Evolutionary conservation across 1,284 basidiomycete genomes (phyloP).

Genomic region (Fistulinella staudtii): DNA sequence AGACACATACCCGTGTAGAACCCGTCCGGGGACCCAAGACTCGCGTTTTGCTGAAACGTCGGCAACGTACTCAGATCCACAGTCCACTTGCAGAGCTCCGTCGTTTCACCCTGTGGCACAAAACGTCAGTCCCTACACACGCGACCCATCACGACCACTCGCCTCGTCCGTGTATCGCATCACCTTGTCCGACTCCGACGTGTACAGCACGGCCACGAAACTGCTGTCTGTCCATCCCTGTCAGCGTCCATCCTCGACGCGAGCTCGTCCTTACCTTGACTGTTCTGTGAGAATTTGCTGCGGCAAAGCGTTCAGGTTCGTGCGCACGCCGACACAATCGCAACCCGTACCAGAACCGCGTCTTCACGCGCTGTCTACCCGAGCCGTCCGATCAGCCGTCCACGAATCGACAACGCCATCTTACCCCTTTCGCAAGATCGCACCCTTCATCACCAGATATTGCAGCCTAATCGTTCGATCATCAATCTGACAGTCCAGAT

Average conservation of each 20-base stretch:
- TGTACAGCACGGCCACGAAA: slow-evolving; percentile 75
- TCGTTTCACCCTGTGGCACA: slow-evolving; percentile 52
- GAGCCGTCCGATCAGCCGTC: slow-evolving; percentile 20
- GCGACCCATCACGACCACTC: slow-evolving; percentile 12
- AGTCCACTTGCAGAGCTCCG: slow-evolving; percentile 80
- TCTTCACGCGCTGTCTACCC: slow-evolving; percentile 66
- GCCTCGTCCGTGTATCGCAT: slow-evolving; percentile 80
- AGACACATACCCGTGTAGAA: slow-evolving; percentile 67
- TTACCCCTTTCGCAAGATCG: slow-evolving; percentile 77
- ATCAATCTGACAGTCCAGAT: slow-evolving; percentile 17
- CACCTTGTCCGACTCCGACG: slow-evolving; percentile 64
- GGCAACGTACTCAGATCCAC: slow-evolving; percentile 74
- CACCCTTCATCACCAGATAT: slow-evolving; percentile 78
- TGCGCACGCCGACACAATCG: slow-evolving; percentile 1
- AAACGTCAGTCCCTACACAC: slow-evolving; percentile 16
- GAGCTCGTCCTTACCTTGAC: slow-evolving; percentile 44
- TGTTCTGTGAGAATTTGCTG: slow-evolving; percentile 71
- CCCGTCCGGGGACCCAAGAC: slow-evolving; percentile 47
- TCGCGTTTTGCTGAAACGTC: slow-evolving; percentile 67
- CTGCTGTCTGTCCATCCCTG: slow-evolving; percentile 51
- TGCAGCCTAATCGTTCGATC: slow-evolving; percentile 52
- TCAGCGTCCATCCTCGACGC: slow-evolving; percentile 5
- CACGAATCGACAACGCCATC: slow-evolving; percentile 16
- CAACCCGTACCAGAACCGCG: slow-evolving; percentile 66
- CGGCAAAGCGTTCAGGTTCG: slow-evolving; percentile 20